Evolutionary conservation across 2,329 filamentous ascomycete species (phyloP), one percentile per base, ranked within the genome.

Genomic region (Coniosporium tulheliwenetii): DNA sequence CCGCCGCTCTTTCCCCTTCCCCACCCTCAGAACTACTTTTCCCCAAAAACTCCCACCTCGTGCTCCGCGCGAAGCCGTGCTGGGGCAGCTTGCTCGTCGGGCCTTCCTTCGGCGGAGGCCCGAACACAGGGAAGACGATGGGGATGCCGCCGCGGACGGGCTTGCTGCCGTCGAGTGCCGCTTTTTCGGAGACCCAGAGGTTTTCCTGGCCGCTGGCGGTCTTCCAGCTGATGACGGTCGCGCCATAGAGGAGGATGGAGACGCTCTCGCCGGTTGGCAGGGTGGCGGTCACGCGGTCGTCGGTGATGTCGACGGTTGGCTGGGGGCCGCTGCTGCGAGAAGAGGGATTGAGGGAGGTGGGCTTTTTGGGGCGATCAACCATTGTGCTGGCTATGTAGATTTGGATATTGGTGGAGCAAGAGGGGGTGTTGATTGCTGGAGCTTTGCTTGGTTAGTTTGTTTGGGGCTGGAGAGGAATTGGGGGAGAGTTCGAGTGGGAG

Each of bases 151-250:
- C 91, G 47, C 91, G 74, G 40, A 96, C 87, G 16, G 89, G 73
- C 68, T 93, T 94, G 50, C 72, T 79, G 40, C 91, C 89, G 56
- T 96, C 87, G 42, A 94, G 68, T 53, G 75, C 76, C 36, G 87
- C 82, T 43, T 71, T 77, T 45, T 86, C 76, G 62, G 83, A 91
- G 50, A 95, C 56, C 73, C 85, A 95, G 41, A 95, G 71, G 63
- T 86, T 86, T 67, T 95, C 87, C 50, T 75, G 65, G 43, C 73
- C 69, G 44, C 77, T 73, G 56, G 82, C 80, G 19, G 19, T 26
- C 69, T 91, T 93, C 91, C 91, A 98, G 62, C 82, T 91, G 44
- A 83, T 78, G 38, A 98, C 81, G 1, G 87, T 96, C 9, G 91
- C 91, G 43, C 91, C 91, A 54, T 83, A 83, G n/a, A 96, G 76